These are phyloP conservation scores for Pichia pseudocactophila DNA, from an alignment of 805 yeast species.

Conservation along the genomic window DNA sequence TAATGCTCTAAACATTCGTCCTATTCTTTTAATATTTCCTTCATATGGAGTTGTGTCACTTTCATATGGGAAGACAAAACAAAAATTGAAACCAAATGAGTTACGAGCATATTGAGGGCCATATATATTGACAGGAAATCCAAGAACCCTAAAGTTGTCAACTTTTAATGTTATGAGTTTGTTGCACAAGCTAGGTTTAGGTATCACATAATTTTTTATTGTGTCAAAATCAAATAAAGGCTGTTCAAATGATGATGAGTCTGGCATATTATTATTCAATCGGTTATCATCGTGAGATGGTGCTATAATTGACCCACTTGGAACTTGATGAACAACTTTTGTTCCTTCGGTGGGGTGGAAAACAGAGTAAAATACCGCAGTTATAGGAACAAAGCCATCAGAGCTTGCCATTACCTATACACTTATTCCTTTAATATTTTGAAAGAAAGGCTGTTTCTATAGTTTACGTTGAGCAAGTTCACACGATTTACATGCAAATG, in stretches of 20 bases:
- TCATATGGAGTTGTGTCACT: slow-evolving; percentile 82
- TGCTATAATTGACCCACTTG: slow-evolving; percentile 56
- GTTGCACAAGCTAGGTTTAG: slow-evolving; percentile 87
- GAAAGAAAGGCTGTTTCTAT: too few relatives aligned
- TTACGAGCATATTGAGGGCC: slow-evolving; percentile 77
- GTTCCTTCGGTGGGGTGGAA: slow-evolving; percentile 97
- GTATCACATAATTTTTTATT: slow-evolving; percentile 84
- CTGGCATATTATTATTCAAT: slow-evolving; percentile 9
- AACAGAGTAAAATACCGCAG: slow-evolving; percentile 79
- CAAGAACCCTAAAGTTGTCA: slow-evolving; percentile 62
- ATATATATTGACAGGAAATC: slow-evolving; percentile 81
- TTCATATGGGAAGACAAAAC: slow-evolving; percentile 80
- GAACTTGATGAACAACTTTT: slow-evolving; percentile 84
- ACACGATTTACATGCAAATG: too few relatives aligned
- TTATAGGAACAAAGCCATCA: slow-evolving; percentile 77
- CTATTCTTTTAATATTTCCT: slow-evolving; percentile 72
- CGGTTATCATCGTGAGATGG: slow-evolving; percentile 20
- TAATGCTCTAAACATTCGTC: slow-evolving; percentile 78
- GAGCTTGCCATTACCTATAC: slow-evolving; percentile 17
- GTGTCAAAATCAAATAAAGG: slow-evolving; percentile 68
- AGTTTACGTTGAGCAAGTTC: too few relatives aligned
- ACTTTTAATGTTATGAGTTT: slow-evolving; percentile 66
- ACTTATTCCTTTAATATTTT: not conserved
- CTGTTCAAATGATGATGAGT: slow-evolving; percentile 31
- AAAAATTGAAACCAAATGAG: slow-evolving; percentile 86